Base-by-base conservation (phyloP, 305 asterid genomes). In the Withania somnifera region DNA sequence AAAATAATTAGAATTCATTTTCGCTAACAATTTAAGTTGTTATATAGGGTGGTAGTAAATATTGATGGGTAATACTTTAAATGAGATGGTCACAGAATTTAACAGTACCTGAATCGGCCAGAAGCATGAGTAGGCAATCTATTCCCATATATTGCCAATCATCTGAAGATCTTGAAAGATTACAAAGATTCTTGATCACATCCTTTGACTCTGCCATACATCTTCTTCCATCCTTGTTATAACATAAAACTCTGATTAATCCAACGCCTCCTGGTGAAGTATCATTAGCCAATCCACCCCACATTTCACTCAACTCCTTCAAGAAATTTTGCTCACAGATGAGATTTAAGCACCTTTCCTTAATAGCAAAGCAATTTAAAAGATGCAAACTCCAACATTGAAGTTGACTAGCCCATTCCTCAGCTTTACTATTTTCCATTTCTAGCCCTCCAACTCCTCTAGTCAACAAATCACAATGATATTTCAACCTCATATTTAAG, bases 111-210 rank as follows among this genome's bases (percentile, higher is more conserved):
- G 81, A 85, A 90, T 95, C 98, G 61, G 87, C 88, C 34, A 95
- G 92, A 61, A 95, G 95, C 69, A 95, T 56, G 0, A 93, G 60
- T 36, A 95, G 97, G 79, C 98, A 93, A 83, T 95, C 98, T 30
- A 93, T 92, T 5, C 91, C 98, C 89, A 92, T 88, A 64, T 95
- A 95, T 81, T 95, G 97, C 97, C 95, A 95, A 82, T 95, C 97
- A 84, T 92, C 97, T 0, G 93, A 93, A 56, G 98, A 93, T 85
- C 94, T 90, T 14, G 97, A 84, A 19, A 92, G 85, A 38, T 91
- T 87, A 81, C 98, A 92, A 20, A 95, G 86, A 76, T 66, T 90
- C 79, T 90, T 91, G 42, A 91, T 24, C 2, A 91, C 93, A 66
- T 84, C 11, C 52, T 79, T 77, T 8, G 89, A 89, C 67, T 87